Conservation (phyloP, 352 stramenopile species). For the Globisporangium nagaii region DNA sequence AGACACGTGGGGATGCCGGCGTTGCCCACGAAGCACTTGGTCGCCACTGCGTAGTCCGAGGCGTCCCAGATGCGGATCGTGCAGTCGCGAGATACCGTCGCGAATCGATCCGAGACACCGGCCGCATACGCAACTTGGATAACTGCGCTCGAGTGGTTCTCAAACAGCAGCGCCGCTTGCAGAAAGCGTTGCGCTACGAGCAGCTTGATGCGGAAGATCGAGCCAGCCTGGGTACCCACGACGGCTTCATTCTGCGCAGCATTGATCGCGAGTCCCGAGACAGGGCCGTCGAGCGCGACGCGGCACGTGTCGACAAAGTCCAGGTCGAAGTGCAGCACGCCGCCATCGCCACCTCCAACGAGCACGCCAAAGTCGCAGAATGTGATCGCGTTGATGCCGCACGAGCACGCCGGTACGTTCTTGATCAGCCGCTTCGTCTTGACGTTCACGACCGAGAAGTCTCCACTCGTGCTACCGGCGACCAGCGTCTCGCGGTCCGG, state of each 20-base stretch:
- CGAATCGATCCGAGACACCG: constrained; percentile 84
- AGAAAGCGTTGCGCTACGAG: constrained; percentile 14
- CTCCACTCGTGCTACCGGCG: constrained; percentile 81
- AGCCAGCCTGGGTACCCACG: constrained; percentile 70
- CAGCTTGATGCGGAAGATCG: constrained; percentile 63
- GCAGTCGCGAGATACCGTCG: constrained; percentile 82
- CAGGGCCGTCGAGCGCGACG: constrained; percentile 59
- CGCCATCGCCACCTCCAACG: constrained; percentile 84
- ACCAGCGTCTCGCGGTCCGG: constrained; percentile 78
- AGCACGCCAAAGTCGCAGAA: constrained; percentile 44
- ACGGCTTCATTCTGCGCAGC: constrained; percentile 57
- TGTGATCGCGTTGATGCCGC: constrained; percentile 63
- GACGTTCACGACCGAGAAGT: constrained; percentile 81
- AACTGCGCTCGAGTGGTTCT: constrained; percentile 81
- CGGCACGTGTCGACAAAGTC: constrained; percentile 71
- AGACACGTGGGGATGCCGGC: constrained; percentile 69
- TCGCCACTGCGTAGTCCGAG: constrained; percentile 78
- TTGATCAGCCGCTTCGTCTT: constrained; percentile 65
- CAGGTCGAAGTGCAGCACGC: constrained; percentile 69
- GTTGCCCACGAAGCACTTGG: constrained; percentile 41
- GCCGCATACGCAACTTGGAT: constrained; percentile 75
- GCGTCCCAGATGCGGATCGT: constrained; percentile 89
- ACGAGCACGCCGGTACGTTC: constrained; percentile 73
- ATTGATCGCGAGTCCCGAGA: constrained; percentile 54
- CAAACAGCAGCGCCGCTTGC: constrained; percentile 44